phyloP scores from a whole-genome alignment of 139 green algal genomes.

The Spirogloea muscicola region DNA sequence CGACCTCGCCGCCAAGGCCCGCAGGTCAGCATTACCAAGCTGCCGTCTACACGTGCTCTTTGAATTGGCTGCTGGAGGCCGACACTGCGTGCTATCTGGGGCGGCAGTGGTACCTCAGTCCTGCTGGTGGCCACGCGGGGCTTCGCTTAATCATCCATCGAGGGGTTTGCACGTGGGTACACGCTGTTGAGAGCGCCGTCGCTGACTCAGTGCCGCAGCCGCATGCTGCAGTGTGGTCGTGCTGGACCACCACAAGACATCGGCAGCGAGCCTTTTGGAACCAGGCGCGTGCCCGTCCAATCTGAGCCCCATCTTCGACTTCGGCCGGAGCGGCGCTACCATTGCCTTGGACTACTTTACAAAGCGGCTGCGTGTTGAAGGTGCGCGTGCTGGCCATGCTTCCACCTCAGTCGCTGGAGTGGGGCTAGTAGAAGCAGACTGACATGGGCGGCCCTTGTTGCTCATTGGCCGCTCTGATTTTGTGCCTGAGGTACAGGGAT shows the following conservation, averaged over 20 bases:
- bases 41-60: neutral
- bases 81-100: neutral
- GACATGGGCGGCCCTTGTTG: neutral
- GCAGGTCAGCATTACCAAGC: neutral
- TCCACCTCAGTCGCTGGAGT: too few relatives aligned
- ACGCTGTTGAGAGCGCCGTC: too few relatives aligned
- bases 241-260: constrained; percentile 70
- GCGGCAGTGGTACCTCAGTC: neutral
- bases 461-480: neutral
- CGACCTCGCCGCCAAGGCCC: constrained; percentile 23
- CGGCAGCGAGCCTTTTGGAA: constrained; percentile 46
- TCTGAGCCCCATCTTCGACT: constrained; percentile 57
- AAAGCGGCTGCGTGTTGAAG: too few relatives aligned
- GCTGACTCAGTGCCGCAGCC: neutral
- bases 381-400: too few relatives aligned
- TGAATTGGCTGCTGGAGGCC: neutral
- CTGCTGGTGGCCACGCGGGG: neutral
- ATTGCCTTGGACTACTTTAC: constrained; percentile 61
- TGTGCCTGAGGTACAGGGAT: neutral
- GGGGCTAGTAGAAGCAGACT: neutral
- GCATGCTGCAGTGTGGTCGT: constrained; percentile 48
- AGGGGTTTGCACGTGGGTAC: neutral
- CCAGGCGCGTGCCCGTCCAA: constrained; percentile 5
- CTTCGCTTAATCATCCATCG: neutral
- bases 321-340: constrained; percentile 59